A percentile compares a stretch with the other conserved stretches of the same genome.
Evolutionary conservation across 140 eudicot genomes (phyloP).

Genomic region (Eryngium alpinum): DNA sequence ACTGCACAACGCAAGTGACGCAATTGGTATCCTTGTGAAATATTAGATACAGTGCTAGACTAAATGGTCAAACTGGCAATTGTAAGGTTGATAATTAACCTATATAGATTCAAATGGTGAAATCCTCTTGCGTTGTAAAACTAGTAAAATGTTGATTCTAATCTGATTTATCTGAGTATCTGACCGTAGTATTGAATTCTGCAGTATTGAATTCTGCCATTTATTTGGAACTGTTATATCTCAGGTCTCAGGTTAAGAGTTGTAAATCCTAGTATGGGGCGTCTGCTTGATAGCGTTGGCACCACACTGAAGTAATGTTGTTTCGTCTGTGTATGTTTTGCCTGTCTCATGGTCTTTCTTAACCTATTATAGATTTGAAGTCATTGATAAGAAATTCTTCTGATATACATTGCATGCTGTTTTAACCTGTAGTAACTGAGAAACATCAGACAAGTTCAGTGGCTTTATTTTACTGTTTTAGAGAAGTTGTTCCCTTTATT

Average conservation of each 20-base stretch:
- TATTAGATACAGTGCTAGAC: not conserved
- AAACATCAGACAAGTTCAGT: not conserved
- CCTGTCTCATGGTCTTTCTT: not conserved
- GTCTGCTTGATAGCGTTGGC: not conserved
- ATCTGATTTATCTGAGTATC: not conserved
- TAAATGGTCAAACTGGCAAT: not conserved
- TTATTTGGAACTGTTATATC: not conserved
- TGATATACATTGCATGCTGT: not conserved
- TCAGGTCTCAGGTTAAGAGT: too few species aligned
- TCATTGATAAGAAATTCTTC: not conserved
- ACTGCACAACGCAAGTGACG: not conserved
- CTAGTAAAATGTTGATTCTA: not conserved
- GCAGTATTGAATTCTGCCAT: not conserved
- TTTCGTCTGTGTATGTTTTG: not conserved
- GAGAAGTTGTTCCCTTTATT: not conserved
- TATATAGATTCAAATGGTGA: not conserved
- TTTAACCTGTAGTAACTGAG: not conserved
- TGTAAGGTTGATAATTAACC: not conserved
- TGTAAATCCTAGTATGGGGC: too few species aligned
- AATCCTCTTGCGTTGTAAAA: not conserved
- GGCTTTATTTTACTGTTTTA: not conserved
- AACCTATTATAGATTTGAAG: not conserved
- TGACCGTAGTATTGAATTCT: too few species aligned
- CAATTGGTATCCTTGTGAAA: not conserved
- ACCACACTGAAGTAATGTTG: not conserved